These are phyloP conservation scores for Argentina anserina DNA, from an alignment of 306 rosid genomes.

Conservation along the genomic window DNA sequence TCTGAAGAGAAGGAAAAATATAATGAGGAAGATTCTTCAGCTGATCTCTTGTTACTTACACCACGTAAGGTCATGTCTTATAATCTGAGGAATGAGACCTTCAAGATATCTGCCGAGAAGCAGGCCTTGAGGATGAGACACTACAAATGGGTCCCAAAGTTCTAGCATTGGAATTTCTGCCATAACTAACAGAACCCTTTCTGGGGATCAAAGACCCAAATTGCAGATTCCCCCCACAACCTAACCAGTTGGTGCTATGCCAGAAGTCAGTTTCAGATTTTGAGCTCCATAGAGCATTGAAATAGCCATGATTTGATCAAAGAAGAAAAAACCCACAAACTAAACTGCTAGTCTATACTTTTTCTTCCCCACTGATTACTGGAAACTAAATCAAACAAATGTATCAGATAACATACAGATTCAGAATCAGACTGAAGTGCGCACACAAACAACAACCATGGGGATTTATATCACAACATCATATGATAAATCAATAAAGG, in stretches of 20 bases:
- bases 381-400: neutral
- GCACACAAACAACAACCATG: neutral
- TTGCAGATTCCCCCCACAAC: constrained; percentile 40
- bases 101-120: constrained; percentile 38
- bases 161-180: constrained; percentile 27
- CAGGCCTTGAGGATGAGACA: constrained; percentile 66
- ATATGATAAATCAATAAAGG: neutral
- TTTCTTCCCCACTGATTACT: neutral
- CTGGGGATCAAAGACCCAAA: constrained; percentile 35
- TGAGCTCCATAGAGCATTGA: constrained; percentile 67
- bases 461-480: neutral
- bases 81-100: neutral
- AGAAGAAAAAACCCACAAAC: constrained; percentile 9
- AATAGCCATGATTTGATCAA: constrained; percentile 52
- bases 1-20: neutral
- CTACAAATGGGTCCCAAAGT: constrained; percentile 45
- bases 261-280: constrained; percentile 40
- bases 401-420: neutral
- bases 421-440: neutral
- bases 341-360: constrained; percentile 2
- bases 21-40: neutral
- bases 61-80: neutral
- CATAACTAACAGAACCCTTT: constrained; percentile 24
- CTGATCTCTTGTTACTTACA: neutral
- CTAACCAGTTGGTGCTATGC: constrained; percentile 42